phyloP scores from a whole-genome alignment of 495 filamentous ascomycete species.

The Daldinia loculata region DNA sequence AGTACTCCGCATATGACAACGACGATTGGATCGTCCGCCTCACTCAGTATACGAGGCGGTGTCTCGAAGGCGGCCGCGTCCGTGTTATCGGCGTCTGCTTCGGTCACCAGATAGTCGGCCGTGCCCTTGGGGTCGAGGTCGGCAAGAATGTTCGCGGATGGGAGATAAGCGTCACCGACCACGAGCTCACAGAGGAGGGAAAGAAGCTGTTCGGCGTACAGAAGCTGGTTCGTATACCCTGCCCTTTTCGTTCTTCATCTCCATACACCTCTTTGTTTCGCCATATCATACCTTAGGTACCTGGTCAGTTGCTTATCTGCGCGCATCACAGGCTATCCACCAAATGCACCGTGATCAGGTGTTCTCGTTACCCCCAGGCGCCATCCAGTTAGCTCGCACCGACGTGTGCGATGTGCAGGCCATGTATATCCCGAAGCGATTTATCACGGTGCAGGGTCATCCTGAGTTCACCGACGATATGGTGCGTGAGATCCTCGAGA shows the following conservation, averaged over 20 bases:
- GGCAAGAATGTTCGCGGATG: conserved; percentile 74
- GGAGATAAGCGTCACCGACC: conserved; percentile 79
- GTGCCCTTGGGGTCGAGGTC: conserved; percentile 75
- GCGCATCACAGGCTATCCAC: conserved; percentile 68
- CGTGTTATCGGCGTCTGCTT: conserved; percentile 85
- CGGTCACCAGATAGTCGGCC: conserved; percentile 88
- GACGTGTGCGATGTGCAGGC: conserved; percentile 77
- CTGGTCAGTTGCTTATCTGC: conserved; percentile 2
- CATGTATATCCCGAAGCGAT: conserved; percentile 71
- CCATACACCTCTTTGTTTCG: not conserved
- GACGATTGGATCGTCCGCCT: conserved; percentile 79
- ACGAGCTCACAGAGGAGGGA: conserved; percentile 74
- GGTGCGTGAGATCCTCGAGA: conserved; percentile 70
- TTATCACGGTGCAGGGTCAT: conserved; percentile 89
- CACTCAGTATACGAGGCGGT: conserved; percentile 74
- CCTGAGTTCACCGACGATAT: conserved; percentile 87
- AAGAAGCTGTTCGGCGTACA: conserved; percentile 75
- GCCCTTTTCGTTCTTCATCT: conserved; percentile 14
- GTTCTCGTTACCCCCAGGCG: conserved; percentile 66
- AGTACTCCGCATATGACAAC: conserved; percentile 64
- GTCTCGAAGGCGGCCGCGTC: conserved; percentile 56
- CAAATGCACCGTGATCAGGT: conserved; percentile 93
- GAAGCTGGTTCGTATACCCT: conserved; percentile 64
- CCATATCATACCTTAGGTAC: not conserved
- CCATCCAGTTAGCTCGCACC: conserved; percentile 71